A percentile compares a stretch with the other conserved stretches of the same genome.
phyloP scores from a whole-genome alignment of 2,329 filamentous ascomycete species.

The Fusarium subtropicale region DNA sequence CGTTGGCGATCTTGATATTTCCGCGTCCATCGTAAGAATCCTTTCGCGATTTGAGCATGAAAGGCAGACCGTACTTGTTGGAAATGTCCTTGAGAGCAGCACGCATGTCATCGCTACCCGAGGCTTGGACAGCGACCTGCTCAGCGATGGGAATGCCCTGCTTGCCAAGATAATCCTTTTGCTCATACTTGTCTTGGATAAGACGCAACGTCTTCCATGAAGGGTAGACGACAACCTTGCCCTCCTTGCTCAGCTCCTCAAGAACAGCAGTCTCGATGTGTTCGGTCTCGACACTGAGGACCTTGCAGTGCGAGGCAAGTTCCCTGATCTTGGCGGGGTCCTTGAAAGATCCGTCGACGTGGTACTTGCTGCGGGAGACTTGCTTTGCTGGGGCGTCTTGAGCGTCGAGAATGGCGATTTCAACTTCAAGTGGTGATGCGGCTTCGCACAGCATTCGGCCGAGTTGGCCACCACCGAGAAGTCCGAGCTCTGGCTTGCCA shows the following conservation, averaged over 20 bases:
- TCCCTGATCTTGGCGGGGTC: constrained; percentile 81
- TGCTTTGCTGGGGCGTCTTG: constrained; percentile 85
- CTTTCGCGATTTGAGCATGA: constrained; percentile 92
- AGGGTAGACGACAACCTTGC: constrained; percentile 74
- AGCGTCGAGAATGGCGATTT: constrained; percentile 82
- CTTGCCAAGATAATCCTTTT: constrained; percentile 82
- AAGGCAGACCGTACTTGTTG: constrained; percentile 78
- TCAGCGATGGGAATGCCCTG: constrained; percentile 78
- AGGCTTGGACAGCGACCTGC: constrained; percentile 70
- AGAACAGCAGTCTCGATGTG: constrained; percentile 92
- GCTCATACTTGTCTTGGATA: constrained; percentile 93
- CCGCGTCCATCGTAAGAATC: constrained; percentile 93
- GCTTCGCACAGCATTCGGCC: constrained; percentile 94
- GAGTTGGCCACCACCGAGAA: constrained; percentile 76
- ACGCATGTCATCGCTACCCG: constrained; percentile 65
- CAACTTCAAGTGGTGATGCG: constrained; percentile 78
- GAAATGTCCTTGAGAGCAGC: constrained; percentile 74
- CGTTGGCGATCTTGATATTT: constrained; percentile 64
- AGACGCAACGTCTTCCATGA: constrained; percentile 87
- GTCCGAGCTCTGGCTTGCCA: constrained; percentile 54
- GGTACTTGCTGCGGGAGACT: constrained; percentile 78
- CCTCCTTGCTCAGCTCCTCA: constrained; percentile 79
- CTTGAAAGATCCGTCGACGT: constrained; percentile 90
- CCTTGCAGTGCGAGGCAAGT: constrained; percentile 80
- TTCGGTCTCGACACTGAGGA: constrained; percentile 94